Evolutionary conservation across 163 green algal genomes (phyloP).

Genomic region (Chlamydomonas reinhardtii): DNA sequence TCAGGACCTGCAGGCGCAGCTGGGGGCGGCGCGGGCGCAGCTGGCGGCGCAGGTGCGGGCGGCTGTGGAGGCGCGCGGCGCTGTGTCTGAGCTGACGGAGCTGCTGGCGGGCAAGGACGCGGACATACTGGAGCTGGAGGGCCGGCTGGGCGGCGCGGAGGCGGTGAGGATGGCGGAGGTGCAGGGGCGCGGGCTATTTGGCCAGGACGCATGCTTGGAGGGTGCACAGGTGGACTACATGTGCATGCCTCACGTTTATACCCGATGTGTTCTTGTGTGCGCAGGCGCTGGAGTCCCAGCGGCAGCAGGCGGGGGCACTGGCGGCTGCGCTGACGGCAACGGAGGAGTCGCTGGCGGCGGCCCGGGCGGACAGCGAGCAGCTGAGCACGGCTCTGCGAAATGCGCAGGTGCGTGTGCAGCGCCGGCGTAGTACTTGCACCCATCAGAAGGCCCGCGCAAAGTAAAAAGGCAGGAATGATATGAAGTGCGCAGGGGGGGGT

Average conservation of each 20-base stretch:
- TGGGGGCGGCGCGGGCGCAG: neutral
- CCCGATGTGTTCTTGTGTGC: no score
- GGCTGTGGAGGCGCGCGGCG: neutral
- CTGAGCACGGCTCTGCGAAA: neutral
- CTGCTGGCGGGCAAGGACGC: slow-evolving; percentile 7
- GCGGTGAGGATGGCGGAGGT: neutral
- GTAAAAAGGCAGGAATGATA: no score
- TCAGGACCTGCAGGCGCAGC: slow-evolving; percentile 15
- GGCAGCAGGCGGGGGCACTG: slow-evolving; percentile 1
- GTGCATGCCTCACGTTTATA: no score
- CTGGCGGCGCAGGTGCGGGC: neutral
- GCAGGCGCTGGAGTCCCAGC: slow-evolving; percentile 20
- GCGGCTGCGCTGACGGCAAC: neutral
- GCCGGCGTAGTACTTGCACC: no score
- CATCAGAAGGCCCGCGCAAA: no score
- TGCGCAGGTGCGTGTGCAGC: neutral
- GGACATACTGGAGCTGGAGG: neutral
- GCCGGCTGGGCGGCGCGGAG: neutral
- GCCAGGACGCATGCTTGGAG: no score
- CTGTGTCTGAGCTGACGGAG: neutral
- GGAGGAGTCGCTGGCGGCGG: neutral
- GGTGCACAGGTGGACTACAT: no score
- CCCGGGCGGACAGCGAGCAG: neutral
- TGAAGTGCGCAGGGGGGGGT: no score
- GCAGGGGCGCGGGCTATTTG: no score